Base-by-base conservation (phyloP, 352 stramenopile species). In the Phytophthora melonis region DNA sequence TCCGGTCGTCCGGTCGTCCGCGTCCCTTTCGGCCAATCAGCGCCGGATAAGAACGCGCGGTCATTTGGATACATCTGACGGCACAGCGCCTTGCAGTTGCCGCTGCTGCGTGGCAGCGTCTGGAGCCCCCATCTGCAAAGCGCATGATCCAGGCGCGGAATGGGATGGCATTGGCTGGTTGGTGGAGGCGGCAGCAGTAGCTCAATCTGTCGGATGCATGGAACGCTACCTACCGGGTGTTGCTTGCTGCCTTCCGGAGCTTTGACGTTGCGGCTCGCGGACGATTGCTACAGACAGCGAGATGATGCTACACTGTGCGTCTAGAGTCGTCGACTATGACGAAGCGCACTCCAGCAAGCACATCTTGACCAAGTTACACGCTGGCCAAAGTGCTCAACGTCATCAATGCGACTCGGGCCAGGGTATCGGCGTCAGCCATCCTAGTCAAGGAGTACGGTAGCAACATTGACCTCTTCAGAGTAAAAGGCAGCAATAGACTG, bases 1-100 rank as follows among this genome's bases (percentile, higher is more conserved):
- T 78, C 70, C 39, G 53, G 64, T 77, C 70, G 66, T 70, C 65
- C 58, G 39, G 7, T 41, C 69, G 69, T 23, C 18, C 45, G 23
- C n/a, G 19, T 45, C 39, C 39, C 8, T 58, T 53, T 21, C 27
- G 49, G 19, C 60, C 60, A 67, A 67, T 67, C 45, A 52, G 11
- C 43, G 14, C 25, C 47, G 10, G 57, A 63, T 58, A 58, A 53
- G 55, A 74, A 62, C 58, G 34, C 13, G 32, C 43, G 8, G 63
- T 63, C 59, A 73, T 68, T 73, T 16, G 14, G 25, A 39, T 25
- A 39, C 23, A 60, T 8, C 39, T 45, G 39, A 43, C 36, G 11
- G 36, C 36, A 4, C 36, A 6, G 36, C 14, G 36, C 36, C 36
- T 43, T 43, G 36, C 36, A 43, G 36, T 43, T 45, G 36, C 36